Evolutionary conservation across 106 monocot species (phyloP).

Genomic region (Allium cepa): DNA sequence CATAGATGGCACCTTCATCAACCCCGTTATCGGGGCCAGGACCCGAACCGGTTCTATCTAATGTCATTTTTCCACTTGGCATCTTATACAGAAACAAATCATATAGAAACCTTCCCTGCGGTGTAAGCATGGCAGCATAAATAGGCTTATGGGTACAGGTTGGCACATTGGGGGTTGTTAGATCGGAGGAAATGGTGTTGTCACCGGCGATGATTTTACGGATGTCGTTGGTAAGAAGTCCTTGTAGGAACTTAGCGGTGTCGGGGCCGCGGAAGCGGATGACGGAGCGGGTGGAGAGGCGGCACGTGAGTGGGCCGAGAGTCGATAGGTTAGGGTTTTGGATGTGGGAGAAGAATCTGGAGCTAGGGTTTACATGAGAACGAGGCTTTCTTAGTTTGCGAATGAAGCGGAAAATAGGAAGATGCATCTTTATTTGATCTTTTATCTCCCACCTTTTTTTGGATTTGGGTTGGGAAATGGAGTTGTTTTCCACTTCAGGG

Average conservation of each 20-base stretch:
- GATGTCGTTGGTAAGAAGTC: constrained; percentile 83
- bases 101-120: constrained; percentile 86
- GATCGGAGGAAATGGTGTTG: constrained; percentile 8
- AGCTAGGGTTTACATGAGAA: background rate
- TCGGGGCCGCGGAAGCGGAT: constrained; percentile 82
- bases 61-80: constrained; percentile 26
- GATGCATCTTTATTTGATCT: too few species aligned
- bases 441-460: too few species aligned
- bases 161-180: constrained; percentile 41
- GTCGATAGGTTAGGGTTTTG: constrained; percentile 9
- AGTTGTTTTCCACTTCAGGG: background rate
- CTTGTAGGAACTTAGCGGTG: constrained; percentile 72
- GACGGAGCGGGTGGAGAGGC: constrained; percentile 65
- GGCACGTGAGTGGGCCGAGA: constrained; percentile 56
- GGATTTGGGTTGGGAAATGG: too few species aligned
- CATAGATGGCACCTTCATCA: constrained; percentile 33
- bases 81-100: constrained; percentile 78
- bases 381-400: background rate
- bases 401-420: constrained; percentile 2
- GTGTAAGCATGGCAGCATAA: constrained; percentile 84
- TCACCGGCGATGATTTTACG: constrained; percentile 21
- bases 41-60: constrained; percentile 49
- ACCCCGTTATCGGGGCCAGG: constrained; percentile 26
- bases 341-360: constrained; percentile 9
- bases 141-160: constrained; percentile 24